Percentiles rank a stretch among this genome's conserved stretches.
These are phyloP conservation scores for Tetradesmus obliquus DNA, from an alignment of 139 green algal genomes.

Conservation along the genomic window DNA sequence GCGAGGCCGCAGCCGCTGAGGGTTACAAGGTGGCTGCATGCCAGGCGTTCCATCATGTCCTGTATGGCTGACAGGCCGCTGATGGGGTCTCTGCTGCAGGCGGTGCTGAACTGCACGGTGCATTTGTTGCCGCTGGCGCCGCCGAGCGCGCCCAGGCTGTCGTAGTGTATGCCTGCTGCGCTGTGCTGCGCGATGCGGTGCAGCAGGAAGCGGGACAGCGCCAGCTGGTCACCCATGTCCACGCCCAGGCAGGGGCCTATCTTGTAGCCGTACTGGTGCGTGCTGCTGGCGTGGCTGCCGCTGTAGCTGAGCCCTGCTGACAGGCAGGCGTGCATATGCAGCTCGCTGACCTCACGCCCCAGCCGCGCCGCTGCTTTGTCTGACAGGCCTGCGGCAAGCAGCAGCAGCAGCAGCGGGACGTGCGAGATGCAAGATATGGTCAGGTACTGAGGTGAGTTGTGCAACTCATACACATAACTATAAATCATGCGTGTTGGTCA, in stretches of 20 bases:
- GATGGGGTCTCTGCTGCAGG: slow-evolving; percentile 56
- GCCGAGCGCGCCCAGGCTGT: slow-evolving; percentile 68
- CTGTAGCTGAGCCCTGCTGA: slow-evolving; percentile 69
- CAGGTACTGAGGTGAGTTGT: background rate
- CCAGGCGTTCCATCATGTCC: slow-evolving; percentile 36
- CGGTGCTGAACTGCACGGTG: slow-evolving; percentile 79
- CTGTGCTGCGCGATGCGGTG: slow-evolving; percentile 64
- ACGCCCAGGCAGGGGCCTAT: slow-evolving; percentile 78
- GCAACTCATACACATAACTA: background rate
- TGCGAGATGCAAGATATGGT: background rate
- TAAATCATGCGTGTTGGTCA: too few species aligned
- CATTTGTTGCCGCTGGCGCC: slow-evolving; percentile 60
- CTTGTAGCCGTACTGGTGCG: slow-evolving; percentile 63
- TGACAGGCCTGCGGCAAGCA: slow-evolving; percentile 16
- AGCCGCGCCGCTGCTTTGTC: slow-evolving; percentile 22
- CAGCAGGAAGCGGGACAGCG: slow-evolving; percentile 79
- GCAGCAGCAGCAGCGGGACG: slow-evolving; percentile 1
- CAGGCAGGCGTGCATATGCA: slow-evolving; percentile 75
- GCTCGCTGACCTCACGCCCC: slow-evolving; percentile 68
- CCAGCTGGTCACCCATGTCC: slow-evolving; percentile 79
- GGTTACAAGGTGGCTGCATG: background rate
- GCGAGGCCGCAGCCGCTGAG: background rate
- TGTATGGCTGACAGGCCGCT: slow-evolving; percentile 51
- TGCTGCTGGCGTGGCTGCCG: slow-evolving; percentile 46
- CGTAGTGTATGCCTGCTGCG: slow-evolving; percentile 59